Conservation (phyloP, 106 monocot species). For the Agapanthus africanus region DNA sequence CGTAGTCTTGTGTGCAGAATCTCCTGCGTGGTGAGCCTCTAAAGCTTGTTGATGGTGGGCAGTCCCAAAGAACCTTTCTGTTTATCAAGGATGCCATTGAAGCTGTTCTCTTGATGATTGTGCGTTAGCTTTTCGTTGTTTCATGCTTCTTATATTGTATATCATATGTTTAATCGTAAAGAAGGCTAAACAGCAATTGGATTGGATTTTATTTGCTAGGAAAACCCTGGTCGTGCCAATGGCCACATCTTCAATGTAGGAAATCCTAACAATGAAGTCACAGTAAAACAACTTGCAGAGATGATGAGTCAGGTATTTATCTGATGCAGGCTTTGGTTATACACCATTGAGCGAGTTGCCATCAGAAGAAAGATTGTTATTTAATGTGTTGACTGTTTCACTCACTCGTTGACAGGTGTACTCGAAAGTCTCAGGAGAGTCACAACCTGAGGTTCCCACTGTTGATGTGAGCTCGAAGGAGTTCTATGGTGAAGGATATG, state of each 20-base stretch:
- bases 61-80: conserved; percentile 70
- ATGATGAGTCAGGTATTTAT: conserved; percentile 55
- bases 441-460: conserved; percentile 33
- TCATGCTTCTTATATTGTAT: background rate
- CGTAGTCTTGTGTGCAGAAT: conserved; percentile 28
- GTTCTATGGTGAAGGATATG: conserved; percentile 78
- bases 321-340: background rate
- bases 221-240: conserved; percentile 62
- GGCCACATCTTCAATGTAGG: conserved; percentile 71
- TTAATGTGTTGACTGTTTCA: background rate
- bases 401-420: conserved; percentile 41
- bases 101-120: conserved; percentile 75
- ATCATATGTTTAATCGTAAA: background rate
- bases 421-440: conserved; percentile 55
- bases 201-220: conserved; percentile 24
- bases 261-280: conserved; percentile 76
- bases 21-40: conserved; percentile 55
- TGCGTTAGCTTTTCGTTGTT: conserved; percentile 10
- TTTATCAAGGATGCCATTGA: conserved; percentile 86
- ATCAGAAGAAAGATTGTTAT: background rate
- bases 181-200: background rate
- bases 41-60: conserved; percentile 74
- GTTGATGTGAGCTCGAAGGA: conserved; percentile 60
- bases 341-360: background rate
- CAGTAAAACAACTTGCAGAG: conserved; percentile 61